Base-by-base conservation (phyloP, 2,329 filamentous ascomycete genomes). In the Fusarium zealandicum region DNA sequence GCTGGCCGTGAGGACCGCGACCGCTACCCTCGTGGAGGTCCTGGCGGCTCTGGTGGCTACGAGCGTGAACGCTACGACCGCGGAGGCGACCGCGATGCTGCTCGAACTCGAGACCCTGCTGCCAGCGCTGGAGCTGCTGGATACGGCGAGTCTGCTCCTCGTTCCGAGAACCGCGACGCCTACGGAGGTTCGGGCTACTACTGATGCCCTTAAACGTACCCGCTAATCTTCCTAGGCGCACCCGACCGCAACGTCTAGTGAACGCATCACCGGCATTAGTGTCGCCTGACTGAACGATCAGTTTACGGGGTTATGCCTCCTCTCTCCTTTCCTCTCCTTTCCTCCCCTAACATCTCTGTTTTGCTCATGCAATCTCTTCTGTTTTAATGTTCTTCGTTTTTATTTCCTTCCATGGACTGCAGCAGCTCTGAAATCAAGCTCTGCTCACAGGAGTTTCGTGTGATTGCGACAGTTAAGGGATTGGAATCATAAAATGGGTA, bases 51-150 rank as follows among this genome's bases (percentile, higher is more conserved):
- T 32, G 74, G 77, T 58, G 77, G 77, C 33, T 80, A 82, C 54
- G 81, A 81, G 13, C 74, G 76, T 43, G 76, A 78, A 12, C 76
- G 79, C 53, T 81, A 81, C 41, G 80, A 84, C 45, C 78, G 80
- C 45, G 72, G 69, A 45, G 69, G 68, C 44, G 76, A 78, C 18
- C 76, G 77, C 39, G 75, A 77, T 30, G 67, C 71, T 49, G 64
- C 72, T 35, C 75, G 76, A 51, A 66, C 74, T 27, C 75, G 76
- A 30, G 76, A 79, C 33, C 68, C 72, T 31, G 71, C 73, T 38
- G 61, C 71, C 30, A 70, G 69, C 30, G 71, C 67, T 28, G 72
- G 70, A 41, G 70, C 70, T 36, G 69, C 73, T 42, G 70, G 72
- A 56, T 79, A 79, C 56, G 66, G 72, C 61, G 76, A 78, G n/a